Evolutionary conservation across 306 rosid species (phyloP).

Genomic region (Fragaria ananassa): DNA sequence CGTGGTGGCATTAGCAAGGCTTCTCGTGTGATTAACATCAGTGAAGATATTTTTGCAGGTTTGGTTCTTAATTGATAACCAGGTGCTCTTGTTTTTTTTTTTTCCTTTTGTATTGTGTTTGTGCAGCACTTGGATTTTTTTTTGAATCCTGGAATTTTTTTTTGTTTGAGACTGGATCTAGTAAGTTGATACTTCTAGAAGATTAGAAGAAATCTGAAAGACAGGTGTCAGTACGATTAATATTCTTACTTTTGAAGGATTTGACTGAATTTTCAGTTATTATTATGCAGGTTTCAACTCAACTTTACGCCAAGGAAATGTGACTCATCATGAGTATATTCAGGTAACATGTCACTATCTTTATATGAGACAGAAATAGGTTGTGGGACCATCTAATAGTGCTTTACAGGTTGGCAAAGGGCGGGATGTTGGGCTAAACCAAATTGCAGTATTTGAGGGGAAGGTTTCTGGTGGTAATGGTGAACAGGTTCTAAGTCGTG

Average conservation of each 20-base stretch:
- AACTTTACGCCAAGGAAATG: constrained; percentile 91
- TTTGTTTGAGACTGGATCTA: neutral
- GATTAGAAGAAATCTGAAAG: neutral
- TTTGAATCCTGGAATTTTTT: neutral
- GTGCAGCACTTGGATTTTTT: neutral
- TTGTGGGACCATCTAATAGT: constrained; percentile 29
- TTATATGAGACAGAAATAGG: constrained; percentile 13
- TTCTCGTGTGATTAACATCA: constrained; percentile 84
- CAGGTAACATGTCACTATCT: constrained; percentile 47
- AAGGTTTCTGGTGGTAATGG: constrained; percentile 93
- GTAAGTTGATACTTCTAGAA: neutral
- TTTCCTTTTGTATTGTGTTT: neutral
- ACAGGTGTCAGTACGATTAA: neutral
- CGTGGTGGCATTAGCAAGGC: constrained; percentile 99
- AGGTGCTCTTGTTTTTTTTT: neutral
- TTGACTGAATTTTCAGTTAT: constrained; percentile 8
- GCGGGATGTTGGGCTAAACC: constrained; percentile 94
- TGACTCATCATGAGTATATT: constrained; percentile 95
- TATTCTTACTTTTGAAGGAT: neutral
- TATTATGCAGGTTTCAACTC: constrained; percentile 76
- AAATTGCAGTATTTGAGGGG: constrained; percentile 87
- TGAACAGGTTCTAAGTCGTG: constrained; percentile 97
- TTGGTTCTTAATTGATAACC: neutral
- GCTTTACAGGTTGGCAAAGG: constrained; percentile 90
- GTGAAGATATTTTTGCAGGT: constrained; percentile 94